Base-by-base conservation (phyloP, 352 stramenopile species). In the Globisporangium takayamanum region DNA sequence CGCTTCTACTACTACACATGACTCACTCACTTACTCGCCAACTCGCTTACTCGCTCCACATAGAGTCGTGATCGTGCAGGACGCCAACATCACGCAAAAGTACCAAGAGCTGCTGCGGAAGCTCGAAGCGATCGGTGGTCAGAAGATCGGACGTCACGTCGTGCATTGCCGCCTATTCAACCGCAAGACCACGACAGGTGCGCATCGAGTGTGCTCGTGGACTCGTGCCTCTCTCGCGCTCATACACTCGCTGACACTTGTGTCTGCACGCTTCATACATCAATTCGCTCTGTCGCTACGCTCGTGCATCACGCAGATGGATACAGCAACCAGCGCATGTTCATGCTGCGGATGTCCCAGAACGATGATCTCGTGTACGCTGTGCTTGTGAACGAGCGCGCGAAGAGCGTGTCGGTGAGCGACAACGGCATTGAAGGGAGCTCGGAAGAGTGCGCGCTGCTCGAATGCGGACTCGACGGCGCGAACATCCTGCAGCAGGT, bases 71-170 rank as follows among this genome's bases (percentile, higher is more conserved):
- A 88, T 93, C 64, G 72, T 93, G 39, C 80, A 88, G 57, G 83
- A 91, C 55, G 65, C 72, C 48, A 90, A 91, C 50, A 78, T 91
- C 57, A 89, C 83, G 51, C 77, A 89, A 53, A 89, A 90, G 68
- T 94, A 94, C 69, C 85, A 94, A 61, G 81, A 92, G 58, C 66
- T 94, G 47, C 70, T 94, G 68, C 83, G 83, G n/a, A 92, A 92
- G 61, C 64, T 94, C 20, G 81, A 92, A 67, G 66, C 67, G 36
- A 90, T 92, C 74, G 85, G 85, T 60, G 85, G 80, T 41, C 76
- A 84, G 59, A 90, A 89, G 64, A 50, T 89, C 41, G 85, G 82
- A 2, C 77, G 85, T 26, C 84, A 92, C 51, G 84, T 91, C 41
- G 83, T 94, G 50, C 85, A 94, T 59, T 93, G 82, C 60, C 82